A percentile compares a stretch with the other conserved stretches of the same genome.
Conservation (phyloP, 495 filamentous ascomycete genomes). For the Xylaria acuta region DNA sequence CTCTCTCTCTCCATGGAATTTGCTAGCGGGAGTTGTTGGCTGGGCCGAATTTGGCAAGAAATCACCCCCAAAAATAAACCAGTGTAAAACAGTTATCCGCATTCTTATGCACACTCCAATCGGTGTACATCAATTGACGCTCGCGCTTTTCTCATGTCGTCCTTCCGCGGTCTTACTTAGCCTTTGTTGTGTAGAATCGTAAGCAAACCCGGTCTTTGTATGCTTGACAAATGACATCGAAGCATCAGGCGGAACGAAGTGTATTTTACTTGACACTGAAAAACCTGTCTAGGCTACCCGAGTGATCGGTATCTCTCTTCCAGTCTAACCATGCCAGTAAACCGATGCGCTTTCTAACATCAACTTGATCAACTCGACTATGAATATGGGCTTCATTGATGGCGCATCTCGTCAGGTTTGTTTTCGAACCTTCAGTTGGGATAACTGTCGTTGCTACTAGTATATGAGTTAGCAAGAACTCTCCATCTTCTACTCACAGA, state of each 20-base stretch:
- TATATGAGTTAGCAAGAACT: background rate
- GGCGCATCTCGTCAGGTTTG: no score
- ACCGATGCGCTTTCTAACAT: background rate
- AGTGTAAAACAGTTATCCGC: conserved; percentile 18
- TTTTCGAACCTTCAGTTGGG: background rate
- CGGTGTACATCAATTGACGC: conserved; percentile 16
- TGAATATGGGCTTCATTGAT: background rate
- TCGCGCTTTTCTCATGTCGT: conserved; percentile 12
- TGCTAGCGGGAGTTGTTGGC: conserved; percentile 25
- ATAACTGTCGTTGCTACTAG: background rate
- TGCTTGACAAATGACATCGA: background rate
- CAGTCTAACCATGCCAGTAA: background rate
- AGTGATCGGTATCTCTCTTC: background rate
- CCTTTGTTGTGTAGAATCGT: background rate
- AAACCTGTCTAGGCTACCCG: background rate
- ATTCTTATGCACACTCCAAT: background rate
- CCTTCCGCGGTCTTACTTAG: background rate
- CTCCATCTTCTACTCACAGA: background rate
- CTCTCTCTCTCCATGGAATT: conserved; percentile 3
- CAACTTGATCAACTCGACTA: background rate
- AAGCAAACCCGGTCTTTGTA: background rate
- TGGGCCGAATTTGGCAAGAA: background rate
- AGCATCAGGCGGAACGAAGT: background rate
- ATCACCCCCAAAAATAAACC: background rate
- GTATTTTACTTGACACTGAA: background rate